A percentile compares a stretch with the other conserved stretches of the same genome.
Evolutionary conservation across 1,284 basidiomycete genomes (phyloP).

Genomic region (Fistulinella staudtii): DNA sequence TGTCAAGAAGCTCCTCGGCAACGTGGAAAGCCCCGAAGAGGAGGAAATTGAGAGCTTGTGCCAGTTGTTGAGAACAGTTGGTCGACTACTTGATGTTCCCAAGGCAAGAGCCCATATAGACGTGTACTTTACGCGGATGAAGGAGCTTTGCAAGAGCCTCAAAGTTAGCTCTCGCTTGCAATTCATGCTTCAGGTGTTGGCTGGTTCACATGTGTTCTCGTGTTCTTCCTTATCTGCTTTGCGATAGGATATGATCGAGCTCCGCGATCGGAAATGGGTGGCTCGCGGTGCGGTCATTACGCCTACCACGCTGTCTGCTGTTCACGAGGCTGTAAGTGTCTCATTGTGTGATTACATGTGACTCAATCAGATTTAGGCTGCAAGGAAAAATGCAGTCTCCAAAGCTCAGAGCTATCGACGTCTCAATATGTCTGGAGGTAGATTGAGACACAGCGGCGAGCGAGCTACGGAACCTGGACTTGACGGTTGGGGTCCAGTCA

Average conservation of each 20-base stretch:
- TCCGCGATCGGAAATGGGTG: constrained; percentile 82
- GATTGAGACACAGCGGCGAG: constrained; percentile 84
- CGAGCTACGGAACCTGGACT: constrained; percentile 56
- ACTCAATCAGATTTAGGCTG: constrained; percentile 43
- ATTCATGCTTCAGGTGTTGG: constrained; percentile 88
- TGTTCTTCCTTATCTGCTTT: constrained; percentile 7
- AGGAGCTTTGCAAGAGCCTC: constrained; percentile 69
- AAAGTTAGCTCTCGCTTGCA: constrained; percentile 85
- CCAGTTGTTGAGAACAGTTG: constrained; percentile 89
- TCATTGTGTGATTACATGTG: constrained; percentile 3
- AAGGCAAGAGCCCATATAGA: constrained; percentile 86
- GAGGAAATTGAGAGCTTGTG: constrained; percentile 97
- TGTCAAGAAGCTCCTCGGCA: constrained; percentile 90
- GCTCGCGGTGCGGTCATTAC: constrained; percentile 70
- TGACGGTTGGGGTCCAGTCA: constrained; percentile 89
- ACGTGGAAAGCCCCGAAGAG: constrained; percentile 93
- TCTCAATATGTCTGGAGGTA: constrained; percentile 65
- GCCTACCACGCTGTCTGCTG: constrained; percentile 86
- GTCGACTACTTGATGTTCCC: constrained; percentile 71
- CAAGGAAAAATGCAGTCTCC: constrained; percentile 62
- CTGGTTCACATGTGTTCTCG: not conserved
- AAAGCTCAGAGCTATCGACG: constrained; percentile 61
- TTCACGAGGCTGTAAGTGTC: constrained; percentile 76
- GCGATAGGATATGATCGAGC: constrained; percentile 80
- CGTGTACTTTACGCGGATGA: constrained; percentile 91